Evolutionary conservation across 495 filamentous ascomycete species (phyloP), one percentile per base, ranked within the genome.

Genomic region (Aspergillus homomorphus): DNA sequence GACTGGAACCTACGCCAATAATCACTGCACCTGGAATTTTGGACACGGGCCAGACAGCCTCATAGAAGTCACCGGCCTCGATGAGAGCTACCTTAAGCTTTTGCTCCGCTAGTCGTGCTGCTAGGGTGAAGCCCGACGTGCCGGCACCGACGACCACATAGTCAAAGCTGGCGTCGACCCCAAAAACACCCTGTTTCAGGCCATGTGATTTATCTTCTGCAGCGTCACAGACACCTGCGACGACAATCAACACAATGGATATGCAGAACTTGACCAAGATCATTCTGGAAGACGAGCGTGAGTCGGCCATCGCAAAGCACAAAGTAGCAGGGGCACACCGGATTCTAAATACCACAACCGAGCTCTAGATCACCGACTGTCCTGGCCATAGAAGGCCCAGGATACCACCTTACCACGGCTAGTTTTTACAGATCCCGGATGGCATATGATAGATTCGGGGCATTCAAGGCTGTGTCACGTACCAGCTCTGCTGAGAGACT

Each of bases 91-190:
- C 77, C 1, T 41, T 65, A 30, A 67, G 62, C 0, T 63, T 54
- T 30, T 70, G 56, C 54, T 75, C 61, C 1, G 75, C 73, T 0
- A 86, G 66, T 15, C 84, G 71, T 1, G 71, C 70, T 3, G 82
- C 83, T 3, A 86, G 57, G 1, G 72, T 65, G 3, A 78, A 64
- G 1, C 83, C 84, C 0, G 78, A 77, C 0, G 72, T 85, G 2
- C 84, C 84, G 22, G 82, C 83, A 8, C 84, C 84, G 0, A 85
- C 74, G 3, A 86, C 67, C 8, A 82, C 66, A 56, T 81, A 83
- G 58, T 82, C 79, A 44, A 82, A 84, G 10, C 19, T 38, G 4
- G 20, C 19, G 33, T 51, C n/a, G 20, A 6, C 10, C 5, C 45
- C 45, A 15, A 23, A 16, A 12, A 49, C 20, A 4, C 45, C 45